Evolutionary conservation across 148 eudicot species (phyloP).

Genomic region (Nepenthes gracilis): DNA sequence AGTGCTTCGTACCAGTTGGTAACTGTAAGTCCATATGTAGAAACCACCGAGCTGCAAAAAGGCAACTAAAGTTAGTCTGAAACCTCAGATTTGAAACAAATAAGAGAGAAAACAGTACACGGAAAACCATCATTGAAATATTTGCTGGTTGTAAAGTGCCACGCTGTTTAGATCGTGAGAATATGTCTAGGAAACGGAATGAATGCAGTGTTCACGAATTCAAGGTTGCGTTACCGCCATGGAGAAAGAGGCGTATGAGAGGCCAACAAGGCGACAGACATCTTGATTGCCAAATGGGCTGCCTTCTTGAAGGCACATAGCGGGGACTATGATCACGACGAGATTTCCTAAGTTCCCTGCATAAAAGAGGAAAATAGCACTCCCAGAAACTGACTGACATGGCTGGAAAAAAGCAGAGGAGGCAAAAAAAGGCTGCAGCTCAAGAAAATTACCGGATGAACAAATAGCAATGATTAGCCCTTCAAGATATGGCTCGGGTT

Average conservation of each 20-base stretch:
- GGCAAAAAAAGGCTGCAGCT: not conserved
- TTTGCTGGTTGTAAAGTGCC: not conserved
- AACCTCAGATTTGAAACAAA: not conserved
- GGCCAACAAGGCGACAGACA: constrained; percentile 42
- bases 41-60: constrained; percentile 61
- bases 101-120: not conserved
- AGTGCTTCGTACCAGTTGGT: constrained; percentile 53
- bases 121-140: no score
- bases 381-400: not conserved
- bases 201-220: not conserved
- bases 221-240: constrained; percentile 60
- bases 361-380: not conserved
- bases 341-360: constrained; percentile 82
- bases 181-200: not conserved
- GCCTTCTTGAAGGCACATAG: constrained; percentile 59
- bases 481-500: constrained; percentile 55
- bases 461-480: constrained; percentile 63
- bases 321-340: constrained; percentile 72
- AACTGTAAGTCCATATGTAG: constrained; percentile 79
- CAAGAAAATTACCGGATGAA: constrained; percentile 40
- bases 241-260: constrained; percentile 80
- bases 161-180: not conserved
- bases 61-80: not conserved
- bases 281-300: constrained; percentile 63
- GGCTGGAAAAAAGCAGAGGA: not conserved